These are phyloP conservation scores for Boletus bicolor DNA, from an alignment of 768 basidiomycete species.

Conservation along the genomic window DNA sequence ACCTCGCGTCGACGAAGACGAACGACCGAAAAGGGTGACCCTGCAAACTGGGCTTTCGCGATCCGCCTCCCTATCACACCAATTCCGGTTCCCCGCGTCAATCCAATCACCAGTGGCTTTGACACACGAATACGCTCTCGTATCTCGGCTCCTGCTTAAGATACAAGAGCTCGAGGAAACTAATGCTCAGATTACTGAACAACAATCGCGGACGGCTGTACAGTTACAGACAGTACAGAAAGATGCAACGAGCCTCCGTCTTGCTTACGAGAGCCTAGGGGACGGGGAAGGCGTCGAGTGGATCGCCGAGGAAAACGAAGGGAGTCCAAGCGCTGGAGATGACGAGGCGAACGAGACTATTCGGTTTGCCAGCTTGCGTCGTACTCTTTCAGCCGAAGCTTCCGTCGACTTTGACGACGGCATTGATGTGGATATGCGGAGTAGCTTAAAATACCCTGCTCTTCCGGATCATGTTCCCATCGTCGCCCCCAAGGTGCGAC, in stretches of 20 bases:
- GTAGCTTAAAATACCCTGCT: conserved; percentile 21
- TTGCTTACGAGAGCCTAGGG: conserved; percentile 65
- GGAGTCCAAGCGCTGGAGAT: conserved; percentile 25
- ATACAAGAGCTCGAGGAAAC: conserved; percentile 75
- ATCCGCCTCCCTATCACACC: conserved; percentile 24
- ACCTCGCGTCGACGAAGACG: conserved; percentile 8
- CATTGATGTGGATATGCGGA: conserved; percentile 23
- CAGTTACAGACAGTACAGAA: conserved; percentile 68
- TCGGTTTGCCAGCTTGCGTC: conserved; percentile 29
- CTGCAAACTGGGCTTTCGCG: conserved; percentile 23
- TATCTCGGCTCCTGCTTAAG: conserved; percentile 70
- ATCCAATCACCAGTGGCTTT: conserved; percentile 15
- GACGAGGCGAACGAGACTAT: conserved; percentile 32
- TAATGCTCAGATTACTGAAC: conserved; percentile 61
- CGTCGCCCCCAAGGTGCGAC: conserved; percentile 35
- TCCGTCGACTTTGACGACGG: conserved; percentile 21
- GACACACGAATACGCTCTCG: conserved; percentile 47
- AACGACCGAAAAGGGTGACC: conserved; percentile 18
- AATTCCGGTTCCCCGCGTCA: conserved; percentile 12
- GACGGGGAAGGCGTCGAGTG: conserved; percentile 45
- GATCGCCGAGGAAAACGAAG: conserved; percentile 43
- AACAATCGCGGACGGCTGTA: conserved; percentile 58
- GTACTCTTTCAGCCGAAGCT: conserved; percentile 20
- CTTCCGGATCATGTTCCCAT: conserved; percentile 19
- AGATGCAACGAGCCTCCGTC: conserved; percentile 67